phyloP scores from a whole-genome alignment of 2,329 filamentous ascomycete genomes.

The Thielaviopsis punctulata region DNA sequence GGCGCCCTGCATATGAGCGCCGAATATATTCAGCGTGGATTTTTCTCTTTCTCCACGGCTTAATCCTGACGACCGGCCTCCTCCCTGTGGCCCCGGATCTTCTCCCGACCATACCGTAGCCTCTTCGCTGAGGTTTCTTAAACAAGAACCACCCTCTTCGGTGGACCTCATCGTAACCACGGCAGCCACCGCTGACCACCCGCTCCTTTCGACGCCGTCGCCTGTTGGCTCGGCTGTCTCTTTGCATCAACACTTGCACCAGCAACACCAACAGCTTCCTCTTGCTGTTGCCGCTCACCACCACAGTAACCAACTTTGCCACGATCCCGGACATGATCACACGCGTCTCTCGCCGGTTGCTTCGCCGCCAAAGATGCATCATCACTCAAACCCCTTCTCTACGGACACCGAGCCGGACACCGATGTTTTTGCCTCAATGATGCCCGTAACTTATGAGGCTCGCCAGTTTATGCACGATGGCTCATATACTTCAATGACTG shows the following conservation, averaged over 20 bases:
- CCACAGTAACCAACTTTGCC: not conserved
- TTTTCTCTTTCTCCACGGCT: constrained; percentile 11
- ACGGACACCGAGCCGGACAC: constrained; percentile 4
- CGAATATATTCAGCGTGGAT: constrained; percentile 7
- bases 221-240: constrained; percentile 6
- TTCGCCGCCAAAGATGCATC: constrained; percentile 4
- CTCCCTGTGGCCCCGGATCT: constrained; percentile 7
- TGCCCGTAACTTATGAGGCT: constrained; percentile 36
- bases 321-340: constrained; percentile 6
- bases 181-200: constrained; percentile 1
- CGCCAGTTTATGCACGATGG: constrained; percentile 32
- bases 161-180: constrained; percentile 5
- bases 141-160: not conserved
- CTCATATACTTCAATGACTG: constrained; percentile 27
- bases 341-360: constrained; percentile 7
- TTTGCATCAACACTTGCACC: constrained; percentile 6
- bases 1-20: constrained; percentile 13
- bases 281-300: not conserved
- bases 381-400: constrained; percentile 14
- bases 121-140: not conserved
- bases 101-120: not conserved
- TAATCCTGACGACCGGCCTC: constrained; percentile 10
- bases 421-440: constrained; percentile 17
- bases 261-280: constrained; percentile 1
- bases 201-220: constrained; percentile 10